These are phyloP conservation scores for Eucalyptus coolabah DNA, from an alignment of 345 rosid species.

Conservation along the genomic window DNA sequence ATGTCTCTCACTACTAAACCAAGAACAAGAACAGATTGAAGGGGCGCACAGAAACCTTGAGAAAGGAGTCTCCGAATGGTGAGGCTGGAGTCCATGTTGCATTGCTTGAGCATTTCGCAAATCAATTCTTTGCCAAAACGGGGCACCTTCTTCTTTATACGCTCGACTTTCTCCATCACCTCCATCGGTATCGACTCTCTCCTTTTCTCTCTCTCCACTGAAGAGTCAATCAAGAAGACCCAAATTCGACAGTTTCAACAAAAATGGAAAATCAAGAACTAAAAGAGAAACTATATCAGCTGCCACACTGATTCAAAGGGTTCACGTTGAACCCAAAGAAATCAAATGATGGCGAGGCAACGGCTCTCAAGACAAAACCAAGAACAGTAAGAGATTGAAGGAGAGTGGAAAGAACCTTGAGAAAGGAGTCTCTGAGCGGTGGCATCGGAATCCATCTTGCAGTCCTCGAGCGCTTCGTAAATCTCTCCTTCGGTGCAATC, in stretches of 20 bases:
- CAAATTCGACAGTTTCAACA: neutral
- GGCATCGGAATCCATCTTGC: constrained; percentile 38
- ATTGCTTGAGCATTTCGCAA: neutral
- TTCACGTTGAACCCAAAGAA: neutral
- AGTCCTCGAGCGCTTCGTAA: constrained; percentile 28
- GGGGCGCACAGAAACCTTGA: neutral
- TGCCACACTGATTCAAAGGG: neutral
- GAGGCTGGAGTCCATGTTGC: neutral
- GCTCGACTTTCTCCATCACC: neutral
- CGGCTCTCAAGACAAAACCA: neutral
- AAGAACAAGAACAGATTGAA: neutral
- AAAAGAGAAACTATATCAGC: neutral
- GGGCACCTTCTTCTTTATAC: neutral
- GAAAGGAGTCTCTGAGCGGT: constrained; percentile 40
- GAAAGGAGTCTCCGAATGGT: neutral
- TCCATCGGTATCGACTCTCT: neutral
- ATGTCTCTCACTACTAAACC: neutral
- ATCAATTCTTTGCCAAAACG: neutral
- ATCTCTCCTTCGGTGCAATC: constrained; percentile 29
- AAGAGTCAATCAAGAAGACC: neutral
- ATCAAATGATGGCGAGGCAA: neutral
- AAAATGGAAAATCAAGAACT: neutral
- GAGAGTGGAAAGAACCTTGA: constrained; percentile 21
- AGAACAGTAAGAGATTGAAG: neutral
- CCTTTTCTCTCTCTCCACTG: neutral